A percentile compares a stretch with the other conserved stretches of the same genome.
Evolutionary conservation across 1,139 yeast species (phyloP).

Genomic region (Saccharomyces hybrid): DNA sequence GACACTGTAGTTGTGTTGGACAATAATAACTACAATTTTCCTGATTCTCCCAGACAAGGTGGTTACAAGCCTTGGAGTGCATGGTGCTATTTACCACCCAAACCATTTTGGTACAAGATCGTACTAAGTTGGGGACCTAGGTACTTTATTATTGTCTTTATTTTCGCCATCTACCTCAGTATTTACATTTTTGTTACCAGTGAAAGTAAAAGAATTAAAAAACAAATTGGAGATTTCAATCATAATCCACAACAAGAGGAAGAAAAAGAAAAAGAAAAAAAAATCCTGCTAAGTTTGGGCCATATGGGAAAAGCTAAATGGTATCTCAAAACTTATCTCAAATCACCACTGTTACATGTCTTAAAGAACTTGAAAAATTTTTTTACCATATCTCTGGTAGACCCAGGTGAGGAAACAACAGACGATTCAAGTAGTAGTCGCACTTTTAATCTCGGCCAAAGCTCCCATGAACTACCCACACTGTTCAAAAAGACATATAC

Average conservation of each 20-base stretch:
- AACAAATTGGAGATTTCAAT: constrained; percentile 22
- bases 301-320: constrained; percentile 1
- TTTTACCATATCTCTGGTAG: constrained; percentile 14
- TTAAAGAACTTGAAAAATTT: constrained; percentile 9
- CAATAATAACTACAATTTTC: constrained; percentile 20
- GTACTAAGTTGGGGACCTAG: constrained; percentile 81
- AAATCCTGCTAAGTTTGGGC: constrained; percentile 12
- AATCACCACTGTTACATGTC: constrained; percentile 12
- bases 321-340: neutral
- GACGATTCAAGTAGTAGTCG: constrained; percentile 2
- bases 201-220: constrained; percentile 50
- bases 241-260: constrained; percentile 2
- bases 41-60: constrained; percentile 24
- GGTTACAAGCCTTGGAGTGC: constrained; percentile 61
- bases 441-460: neutral
- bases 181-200: constrained; percentile 67
- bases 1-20: constrained; percentile 21
- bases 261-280: constrained; percentile 5
- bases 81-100: constrained; percentile 75
- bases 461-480: neutral
- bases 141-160: constrained; percentile 54
- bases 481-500: neutral
- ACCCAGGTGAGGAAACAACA: constrained; percentile 13
- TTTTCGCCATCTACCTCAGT: constrained; percentile 57
- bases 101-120: constrained; percentile 67